Evolutionary conservation across 805 yeast genomes (phyloP).

Genomic region (Hanseniaspora clermontiae): DNA sequence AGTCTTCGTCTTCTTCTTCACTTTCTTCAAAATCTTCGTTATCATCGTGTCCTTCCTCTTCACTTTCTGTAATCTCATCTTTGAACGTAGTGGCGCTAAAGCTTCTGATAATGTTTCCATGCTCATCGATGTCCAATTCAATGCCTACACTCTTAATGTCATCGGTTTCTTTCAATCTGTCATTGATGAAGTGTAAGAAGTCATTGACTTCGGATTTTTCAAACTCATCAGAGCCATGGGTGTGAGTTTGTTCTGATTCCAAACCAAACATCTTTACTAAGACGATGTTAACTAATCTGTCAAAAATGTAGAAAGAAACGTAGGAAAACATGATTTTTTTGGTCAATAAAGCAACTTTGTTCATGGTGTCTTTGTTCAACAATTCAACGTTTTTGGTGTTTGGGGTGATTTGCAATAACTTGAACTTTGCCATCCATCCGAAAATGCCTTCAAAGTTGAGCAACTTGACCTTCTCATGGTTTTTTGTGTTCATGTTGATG

Average conservation of each 20-base stretch:
- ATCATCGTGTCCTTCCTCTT: not conserved
- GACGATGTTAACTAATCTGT: slow-evolving; percentile 4
- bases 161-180: not conserved
- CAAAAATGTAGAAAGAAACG: not conserved
- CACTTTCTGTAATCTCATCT: not conserved
- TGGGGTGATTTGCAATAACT: not conserved
- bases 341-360: slow-evolving; percentile 1
- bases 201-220: not conserved
- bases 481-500: not conserved
- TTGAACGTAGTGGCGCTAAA: slow-evolving; percentile 2
- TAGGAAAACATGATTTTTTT: slow-evolving; percentile 11
- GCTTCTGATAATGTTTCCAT: slow-evolving; percentile 3
- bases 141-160: slow-evolving; percentile 6
- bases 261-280: not conserved
- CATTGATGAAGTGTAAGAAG: not conserved
- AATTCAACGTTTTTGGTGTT: not conserved
- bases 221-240: not conserved
- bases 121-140: slow-evolving; percentile 6
- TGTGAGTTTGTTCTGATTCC: slow-evolving; percentile 4
- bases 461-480: not conserved
- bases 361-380: not conserved
- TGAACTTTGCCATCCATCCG: not conserved
- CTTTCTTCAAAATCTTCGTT: not conserved
- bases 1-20: not conserved
- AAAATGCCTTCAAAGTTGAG: not conserved